Evolutionary conservation across 306 rosid genomes (phyloP).

Genomic region (Citrullus mucosospermus): DNA sequence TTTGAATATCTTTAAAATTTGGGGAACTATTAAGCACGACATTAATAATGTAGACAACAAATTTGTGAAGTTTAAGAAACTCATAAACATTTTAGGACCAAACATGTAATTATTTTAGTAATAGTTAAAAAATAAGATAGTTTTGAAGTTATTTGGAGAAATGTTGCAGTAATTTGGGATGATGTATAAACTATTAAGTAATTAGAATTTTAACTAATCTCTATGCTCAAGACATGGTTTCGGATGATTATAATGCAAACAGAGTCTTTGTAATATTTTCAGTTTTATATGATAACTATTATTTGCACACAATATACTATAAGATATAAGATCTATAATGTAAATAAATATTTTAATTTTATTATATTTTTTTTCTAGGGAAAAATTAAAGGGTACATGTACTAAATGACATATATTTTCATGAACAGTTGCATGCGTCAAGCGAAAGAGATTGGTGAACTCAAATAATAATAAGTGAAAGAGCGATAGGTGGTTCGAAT

Average conservation of each 20-base stretch:
- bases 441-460: neutral
- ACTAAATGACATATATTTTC: neutral
- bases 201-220: too few species aligned
- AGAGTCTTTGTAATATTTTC: neutral
- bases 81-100: neutral
- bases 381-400: neutral
- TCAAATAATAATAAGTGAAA: neutral
- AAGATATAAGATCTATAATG: neutral
- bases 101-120: neutral
- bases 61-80: neutral
- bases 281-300: neutral
- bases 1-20: too few species aligned
- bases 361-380: neutral
- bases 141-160: too few species aligned
- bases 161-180: too few species aligned
- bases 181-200: too few species aligned
- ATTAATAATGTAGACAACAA: neutral
- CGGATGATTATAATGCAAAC: neutral
- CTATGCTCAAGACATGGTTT: too few species aligned
- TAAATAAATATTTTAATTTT: too few species aligned
- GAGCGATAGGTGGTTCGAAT: neutral
- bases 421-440: neutral
- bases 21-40: too few species aligned
- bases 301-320: neutral
- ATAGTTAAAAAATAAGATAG: neutral